Conservation (phyloP, 192 early-diverging fungal species). For the Phlyctochytrium arcticum region DNA sequence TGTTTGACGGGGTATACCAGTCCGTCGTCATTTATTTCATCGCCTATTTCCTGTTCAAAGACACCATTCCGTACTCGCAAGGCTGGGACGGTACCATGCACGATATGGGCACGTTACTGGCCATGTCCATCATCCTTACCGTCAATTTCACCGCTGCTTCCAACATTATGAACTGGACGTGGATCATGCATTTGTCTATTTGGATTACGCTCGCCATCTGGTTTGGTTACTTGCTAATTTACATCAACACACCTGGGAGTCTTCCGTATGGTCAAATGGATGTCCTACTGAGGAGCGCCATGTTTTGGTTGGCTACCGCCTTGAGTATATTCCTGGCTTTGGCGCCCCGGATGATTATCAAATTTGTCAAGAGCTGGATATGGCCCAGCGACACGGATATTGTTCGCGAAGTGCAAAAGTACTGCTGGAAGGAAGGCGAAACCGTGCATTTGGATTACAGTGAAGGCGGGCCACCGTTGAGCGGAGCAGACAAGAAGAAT, state of each 20-base stretch:
- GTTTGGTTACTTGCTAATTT: slow-evolving; percentile 63
- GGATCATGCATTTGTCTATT: slow-evolving; percentile 63
- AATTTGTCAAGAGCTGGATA: slow-evolving; percentile 53
- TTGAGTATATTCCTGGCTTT: slow-evolving; percentile 68
- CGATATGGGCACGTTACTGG: slow-evolving; percentile 77
- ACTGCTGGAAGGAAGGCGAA: slow-evolving; percentile 33
- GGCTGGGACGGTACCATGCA: slow-evolving; percentile 56
- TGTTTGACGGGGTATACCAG: slow-evolving; percentile 90
- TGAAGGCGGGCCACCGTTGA: too few species aligned
- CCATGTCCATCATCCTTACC: slow-evolving; percentile 70
- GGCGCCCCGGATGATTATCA: slow-evolving; percentile 63
- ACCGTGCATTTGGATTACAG: slow-evolving; percentile 7
- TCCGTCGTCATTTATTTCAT: slow-evolving; percentile 80
- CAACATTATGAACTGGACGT: slow-evolving; percentile 84
- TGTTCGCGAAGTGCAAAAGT: slow-evolving; percentile 40
- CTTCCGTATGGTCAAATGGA: slow-evolving; percentile 68
- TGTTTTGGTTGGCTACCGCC: slow-evolving; percentile 73
- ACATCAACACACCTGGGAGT: slow-evolving; percentile 52
- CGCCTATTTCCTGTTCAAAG: slow-evolving; percentile 62
- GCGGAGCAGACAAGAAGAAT: too few species aligned
- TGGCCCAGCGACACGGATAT: slow-evolving; percentile 45
- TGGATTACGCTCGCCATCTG: slow-evolving; percentile 62
- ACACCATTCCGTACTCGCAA: slow-evolving; percentile 40
- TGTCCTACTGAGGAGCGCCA: slow-evolving; percentile 56
- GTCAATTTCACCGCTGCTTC: slow-evolving; percentile 77